phyloP scores from a whole-genome alignment of 192 early-diverging fungal genomes.

The Thoreauomyces humboldtii region DNA sequence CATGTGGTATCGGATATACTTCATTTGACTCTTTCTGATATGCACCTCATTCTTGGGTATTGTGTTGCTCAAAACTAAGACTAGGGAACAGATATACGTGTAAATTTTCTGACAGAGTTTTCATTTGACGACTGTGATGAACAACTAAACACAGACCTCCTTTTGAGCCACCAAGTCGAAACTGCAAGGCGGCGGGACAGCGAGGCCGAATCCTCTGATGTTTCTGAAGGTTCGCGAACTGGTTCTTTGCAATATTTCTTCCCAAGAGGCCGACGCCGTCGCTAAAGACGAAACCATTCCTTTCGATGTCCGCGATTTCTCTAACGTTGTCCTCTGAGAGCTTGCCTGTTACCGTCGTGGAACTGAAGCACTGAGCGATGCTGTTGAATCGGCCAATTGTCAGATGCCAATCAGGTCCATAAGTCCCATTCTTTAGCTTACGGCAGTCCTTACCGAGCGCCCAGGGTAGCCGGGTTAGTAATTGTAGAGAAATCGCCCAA shows the following conservation, averaged over 20 bases:
- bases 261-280: slow-evolving; percentile 75
- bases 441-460: slow-evolving; percentile 46
- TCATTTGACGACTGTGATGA: not conserved
- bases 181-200: slow-evolving; percentile 66
- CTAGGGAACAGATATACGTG: too few relatives aligned
- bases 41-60: slow-evolving; percentile 40
- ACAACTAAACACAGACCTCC: slow-evolving; percentile 15
- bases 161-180: slow-evolving; percentile 62
- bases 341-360: slow-evolving; percentile 51
- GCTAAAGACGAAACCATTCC: slow-evolving; percentile 61
- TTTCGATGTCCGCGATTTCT: slow-evolving; percentile 55
- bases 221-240: slow-evolving; percentile 24
- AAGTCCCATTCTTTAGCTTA: too few relatives aligned
- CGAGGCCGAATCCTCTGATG: not conserved
- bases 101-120: not conserved
- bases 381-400: too few relatives aligned
- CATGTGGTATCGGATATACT: too few relatives aligned
- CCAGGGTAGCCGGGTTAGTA: slow-evolving; percentile 65
- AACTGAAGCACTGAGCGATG: slow-evolving; percentile 70
- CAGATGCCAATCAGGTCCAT: too few relatives aligned
- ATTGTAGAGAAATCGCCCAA: slow-evolving; percentile 72
- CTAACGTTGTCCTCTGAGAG: slow-evolving; percentile 33
- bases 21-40: slow-evolving; percentile 56
- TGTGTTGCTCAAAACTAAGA: slow-evolving; percentile 9
- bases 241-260: slow-evolving; percentile 37